Evolutionary conservation across 306 rosid species (phyloP).

Genomic region (Begonia masoniana): DNA sequence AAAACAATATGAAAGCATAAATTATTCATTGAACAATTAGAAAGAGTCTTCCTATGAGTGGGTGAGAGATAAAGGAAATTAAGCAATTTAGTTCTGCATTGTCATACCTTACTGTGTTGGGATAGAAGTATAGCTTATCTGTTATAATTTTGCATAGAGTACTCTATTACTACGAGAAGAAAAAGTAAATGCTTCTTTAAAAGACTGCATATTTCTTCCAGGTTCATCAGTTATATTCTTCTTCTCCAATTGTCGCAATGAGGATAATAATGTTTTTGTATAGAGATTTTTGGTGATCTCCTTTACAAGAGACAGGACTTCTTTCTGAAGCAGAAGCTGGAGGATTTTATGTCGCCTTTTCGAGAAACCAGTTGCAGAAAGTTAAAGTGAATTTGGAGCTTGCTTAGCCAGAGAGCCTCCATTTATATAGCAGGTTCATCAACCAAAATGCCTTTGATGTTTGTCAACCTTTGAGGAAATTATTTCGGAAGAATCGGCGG

Average conservation of each 20-base stretch:
- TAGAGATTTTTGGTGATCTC: conserved; percentile 61
- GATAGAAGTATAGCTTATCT: no score
- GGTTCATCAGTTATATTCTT: conserved; percentile 59
- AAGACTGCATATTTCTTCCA: conserved; percentile 21
- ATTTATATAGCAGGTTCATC: conserved; percentile 90
- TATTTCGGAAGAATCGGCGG: conserved; percentile 63
- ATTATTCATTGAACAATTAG: no score
- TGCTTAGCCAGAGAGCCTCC: conserved; percentile 58
- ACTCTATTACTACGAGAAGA: no score
- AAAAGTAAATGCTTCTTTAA: no score
- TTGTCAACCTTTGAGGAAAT: conserved; percentile 66
- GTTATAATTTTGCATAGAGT: no score
- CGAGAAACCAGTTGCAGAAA: conserved; percentile 69
- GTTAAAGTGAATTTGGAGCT: conserved; percentile 72
- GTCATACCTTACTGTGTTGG: no score
- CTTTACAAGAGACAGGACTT: conserved; percentile 38
- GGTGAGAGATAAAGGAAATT: no score
- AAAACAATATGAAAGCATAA: no score
- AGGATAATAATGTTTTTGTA: conserved; percentile 58
- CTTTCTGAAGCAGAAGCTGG: conserved; percentile 74
- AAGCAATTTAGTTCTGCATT: no score
- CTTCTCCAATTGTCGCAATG: conserved; percentile 56
- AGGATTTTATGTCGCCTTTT: conserved; percentile 78
- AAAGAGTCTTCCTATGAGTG: no score
- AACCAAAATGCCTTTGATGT: conserved; percentile 83